A percentile compares a stretch with the other conserved stretches of the same genome.
Conservation (phyloP, 1,284 basidiomycete species). For the Malassezia sympodialis region DNA sequence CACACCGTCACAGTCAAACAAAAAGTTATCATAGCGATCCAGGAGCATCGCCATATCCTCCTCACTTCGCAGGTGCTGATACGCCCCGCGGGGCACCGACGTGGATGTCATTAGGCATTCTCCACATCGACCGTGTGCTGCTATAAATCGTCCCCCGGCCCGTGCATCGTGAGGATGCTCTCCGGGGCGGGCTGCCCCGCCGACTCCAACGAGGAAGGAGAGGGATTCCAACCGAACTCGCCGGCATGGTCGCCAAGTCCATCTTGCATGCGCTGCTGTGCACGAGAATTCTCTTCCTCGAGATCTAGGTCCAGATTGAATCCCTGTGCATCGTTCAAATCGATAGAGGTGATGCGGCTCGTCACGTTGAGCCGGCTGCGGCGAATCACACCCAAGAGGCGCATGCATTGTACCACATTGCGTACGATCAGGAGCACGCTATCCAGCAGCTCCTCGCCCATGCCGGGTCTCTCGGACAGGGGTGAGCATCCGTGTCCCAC, state of each 20-base stretch:
- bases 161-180: slow-evolving; percentile 15
- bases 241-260: slow-evolving; percentile 28
- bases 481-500: slow-evolving; percentile 46
- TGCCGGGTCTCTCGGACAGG: slow-evolving; percentile 25
- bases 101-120: neutral
- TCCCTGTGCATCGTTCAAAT: slow-evolving; percentile 29
- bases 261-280: slow-evolving; percentile 39
- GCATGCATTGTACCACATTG: slow-evolving; percentile 40
- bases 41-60: slow-evolving; percentile 29
- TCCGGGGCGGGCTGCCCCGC: neutral
- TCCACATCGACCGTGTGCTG: neutral
- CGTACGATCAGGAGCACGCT: slow-evolving; percentile 40
- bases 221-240: slow-evolving; percentile 10
- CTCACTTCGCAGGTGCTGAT: slow-evolving; percentile 23
- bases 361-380: slow-evolving; percentile 34
- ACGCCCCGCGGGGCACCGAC: slow-evolving; percentile 11
- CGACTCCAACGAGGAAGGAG: neutral
- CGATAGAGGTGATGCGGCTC: slow-evolving; percentile 33
- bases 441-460: slow-evolving; percentile 41
- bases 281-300: slow-evolving; percentile 41
- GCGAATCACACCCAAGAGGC: slow-evolving; percentile 39
- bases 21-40: slow-evolving; percentile 38
- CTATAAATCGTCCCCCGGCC: slow-evolving; percentile 11
- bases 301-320: slow-evolving; percentile 43
- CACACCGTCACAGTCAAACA: slow-evolving; percentile 73